These are phyloP conservation scores for Schizothecium vesticola DNA, from an alignment of 495 filamentous ascomycete species.

Conservation along the genomic window DNA sequence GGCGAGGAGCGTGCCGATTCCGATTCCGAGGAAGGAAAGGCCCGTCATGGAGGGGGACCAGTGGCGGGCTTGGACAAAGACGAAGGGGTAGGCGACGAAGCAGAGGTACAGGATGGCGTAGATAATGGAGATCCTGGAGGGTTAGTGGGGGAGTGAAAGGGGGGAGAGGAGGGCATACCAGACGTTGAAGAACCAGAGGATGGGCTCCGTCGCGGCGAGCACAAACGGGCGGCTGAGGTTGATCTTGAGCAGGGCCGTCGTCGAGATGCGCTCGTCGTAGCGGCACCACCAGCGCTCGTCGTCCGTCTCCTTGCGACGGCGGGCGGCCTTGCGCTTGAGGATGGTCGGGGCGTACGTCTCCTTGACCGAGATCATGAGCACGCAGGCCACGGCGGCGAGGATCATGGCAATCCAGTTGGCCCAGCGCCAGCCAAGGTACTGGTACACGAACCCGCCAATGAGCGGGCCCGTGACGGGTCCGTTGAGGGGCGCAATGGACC, in stretches of 20 bases:
- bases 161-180: conserved; percentile 29
- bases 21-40: conserved; percentile 78
- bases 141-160: not conserved
- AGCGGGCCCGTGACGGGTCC: conserved; percentile 58
- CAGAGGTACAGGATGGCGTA: conserved; percentile 78
- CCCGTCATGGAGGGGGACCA: conserved; percentile 70
- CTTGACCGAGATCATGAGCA: conserved; percentile 49
- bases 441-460: conserved; percentile 69
- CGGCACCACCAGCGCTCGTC: conserved; percentile 73
- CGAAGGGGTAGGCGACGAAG: conserved; percentile 78
- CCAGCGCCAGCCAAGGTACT: conserved; percentile 79
- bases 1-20: conserved; percentile 63
- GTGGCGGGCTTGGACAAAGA: conserved; percentile 65
- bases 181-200: conserved; percentile 78
- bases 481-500: conserved; percentile 74
- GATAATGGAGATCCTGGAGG: conserved; percentile 44
- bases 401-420: conserved; percentile 81
- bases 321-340: conserved; percentile 61
- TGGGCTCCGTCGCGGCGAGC: conserved; percentile 76
- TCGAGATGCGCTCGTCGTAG: conserved; percentile 60
- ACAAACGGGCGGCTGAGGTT: conserved; percentile 73
- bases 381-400: conserved; percentile 50
- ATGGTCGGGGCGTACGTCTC: conserved; percentile 79
- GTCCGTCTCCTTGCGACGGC: conserved; percentile 63
- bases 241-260: conserved; percentile 48